A percentile compares a stretch with the other conserved stretches of the same genome.
These are phyloP conservation scores for Sicyos baderoa DNA, from an alignment of 306 rosid genomes.

Conservation along the genomic window DNA sequence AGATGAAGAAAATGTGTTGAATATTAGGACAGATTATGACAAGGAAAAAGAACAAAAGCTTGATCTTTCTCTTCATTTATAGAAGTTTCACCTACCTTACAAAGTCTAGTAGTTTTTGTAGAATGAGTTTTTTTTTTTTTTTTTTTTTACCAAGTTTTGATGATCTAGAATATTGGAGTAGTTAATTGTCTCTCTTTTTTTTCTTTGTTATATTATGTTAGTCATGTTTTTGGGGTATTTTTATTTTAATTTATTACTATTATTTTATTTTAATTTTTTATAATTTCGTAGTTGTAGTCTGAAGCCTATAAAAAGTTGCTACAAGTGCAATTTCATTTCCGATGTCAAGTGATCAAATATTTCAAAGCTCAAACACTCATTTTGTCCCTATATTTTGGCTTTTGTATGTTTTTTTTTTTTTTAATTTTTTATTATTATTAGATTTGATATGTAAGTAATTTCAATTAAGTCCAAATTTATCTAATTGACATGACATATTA, in stretches of 20 bases:
- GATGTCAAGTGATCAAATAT: no score
- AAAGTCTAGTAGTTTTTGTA: background rate
- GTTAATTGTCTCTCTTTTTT: background rate
- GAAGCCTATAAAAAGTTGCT: no score
- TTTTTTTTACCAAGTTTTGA: constrained; percentile 8
- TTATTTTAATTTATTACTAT: background rate
- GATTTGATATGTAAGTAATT: no score
- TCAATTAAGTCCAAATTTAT: no score
- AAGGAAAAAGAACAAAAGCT: constrained; percentile 45
- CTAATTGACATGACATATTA: no score
- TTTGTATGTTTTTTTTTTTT: no score
- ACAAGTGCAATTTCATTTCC: no score
- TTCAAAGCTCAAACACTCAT: no score
- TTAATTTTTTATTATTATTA: no score
- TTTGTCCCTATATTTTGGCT: no score
- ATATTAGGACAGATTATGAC: background rate
- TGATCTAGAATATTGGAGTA: background rate
- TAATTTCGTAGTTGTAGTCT: no score
- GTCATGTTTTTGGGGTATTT: constrained; percentile 5
- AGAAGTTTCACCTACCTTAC: constrained; percentile 14
- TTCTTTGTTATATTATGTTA: background rate
- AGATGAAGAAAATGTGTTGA: constrained; percentile 31
- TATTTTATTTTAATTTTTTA: background rate
- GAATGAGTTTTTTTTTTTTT: background rate
- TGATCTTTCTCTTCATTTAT: constrained; percentile 75